Conservation (phyloP, 2,329 filamentous ascomycete species). For the Colletotrichum cereale region DNA sequence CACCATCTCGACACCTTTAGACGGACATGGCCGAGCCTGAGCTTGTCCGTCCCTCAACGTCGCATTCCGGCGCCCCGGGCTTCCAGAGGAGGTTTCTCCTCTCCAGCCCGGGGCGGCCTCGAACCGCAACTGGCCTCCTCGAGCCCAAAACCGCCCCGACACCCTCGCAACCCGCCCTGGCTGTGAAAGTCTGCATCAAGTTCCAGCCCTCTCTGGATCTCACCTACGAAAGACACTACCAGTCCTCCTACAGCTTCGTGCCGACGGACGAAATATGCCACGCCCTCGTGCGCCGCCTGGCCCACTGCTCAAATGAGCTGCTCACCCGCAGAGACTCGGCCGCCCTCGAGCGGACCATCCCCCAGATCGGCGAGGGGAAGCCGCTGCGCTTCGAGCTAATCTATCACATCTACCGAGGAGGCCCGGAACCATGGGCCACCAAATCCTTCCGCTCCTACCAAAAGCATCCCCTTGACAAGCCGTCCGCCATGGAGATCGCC, state of each 20-base stretch:
- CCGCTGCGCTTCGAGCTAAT: constrained; percentile 62
- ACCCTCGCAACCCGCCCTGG: constrained; percentile 45
- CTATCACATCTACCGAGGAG: constrained; percentile 59
- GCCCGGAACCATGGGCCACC: constrained; percentile 55
- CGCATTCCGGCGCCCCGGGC: constrained; percentile 35
- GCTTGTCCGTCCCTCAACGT: constrained; percentile 37
- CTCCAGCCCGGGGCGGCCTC: constrained; percentile 39
- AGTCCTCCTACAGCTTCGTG: constrained; percentile 58
- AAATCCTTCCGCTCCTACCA: constrained; percentile 64
- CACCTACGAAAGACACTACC: constrained; percentile 60
- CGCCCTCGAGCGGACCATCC: constrained; percentile 55
- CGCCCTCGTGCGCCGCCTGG: constrained; percentile 62
- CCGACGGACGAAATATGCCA: constrained; percentile 62
- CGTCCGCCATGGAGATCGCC: constrained; percentile 60
- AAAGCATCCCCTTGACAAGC: constrained; percentile 57
- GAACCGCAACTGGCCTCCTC: constrained; percentile 31
- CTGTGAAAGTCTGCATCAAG: constrained; percentile 58
- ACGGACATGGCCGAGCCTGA: constrained; percentile 37
- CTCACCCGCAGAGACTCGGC: constrained; percentile 65
- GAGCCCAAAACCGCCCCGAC: constrained; percentile 23
- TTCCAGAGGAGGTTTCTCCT: constrained; percentile 37
- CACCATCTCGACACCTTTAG: constrained; percentile 16
- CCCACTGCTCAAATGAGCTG: constrained; percentile 65
- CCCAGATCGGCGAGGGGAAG: constrained; percentile 52
- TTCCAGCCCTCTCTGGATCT: constrained; percentile 60